A percentile compares a stretch with the other conserved stretches of the same genome.
Evolutionary conservation across 495 filamentous ascomycete species (phyloP).

Genomic region (Xylaria venustula): DNA sequence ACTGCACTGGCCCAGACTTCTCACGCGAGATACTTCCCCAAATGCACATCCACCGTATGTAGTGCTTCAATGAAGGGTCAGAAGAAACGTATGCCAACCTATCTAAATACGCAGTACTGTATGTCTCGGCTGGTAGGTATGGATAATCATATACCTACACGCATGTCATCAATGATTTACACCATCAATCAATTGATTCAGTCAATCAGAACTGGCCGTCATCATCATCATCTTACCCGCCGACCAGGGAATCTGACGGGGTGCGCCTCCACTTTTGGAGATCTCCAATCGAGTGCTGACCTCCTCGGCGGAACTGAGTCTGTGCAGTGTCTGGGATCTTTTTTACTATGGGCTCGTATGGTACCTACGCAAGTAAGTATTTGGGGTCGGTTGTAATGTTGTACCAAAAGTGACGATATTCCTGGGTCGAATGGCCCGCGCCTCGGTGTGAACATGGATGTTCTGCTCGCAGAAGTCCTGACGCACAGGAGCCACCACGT

Average conservation of each 20-base stretch:
- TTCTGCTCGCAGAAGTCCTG: not conserved
- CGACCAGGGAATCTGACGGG: not conserved
- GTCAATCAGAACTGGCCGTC: not conserved
- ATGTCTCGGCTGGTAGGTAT: not conserved
- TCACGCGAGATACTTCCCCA: constrained; percentile 35
- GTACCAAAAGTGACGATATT: not conserved
- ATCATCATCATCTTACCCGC: not conserved
- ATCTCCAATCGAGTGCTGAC: not conserved
- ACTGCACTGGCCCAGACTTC: too few relatives aligned
- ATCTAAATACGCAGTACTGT: too few relatives aligned
- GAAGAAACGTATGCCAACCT: too few relatives aligned
- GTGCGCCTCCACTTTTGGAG: not conserved
- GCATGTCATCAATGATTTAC: not conserved
- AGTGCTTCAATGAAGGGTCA: too few relatives aligned
- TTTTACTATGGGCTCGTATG: too few relatives aligned
- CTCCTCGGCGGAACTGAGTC: not conserved
- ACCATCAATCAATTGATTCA: not conserved
- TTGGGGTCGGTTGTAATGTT: not conserved
- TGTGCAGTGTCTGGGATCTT: too few relatives aligned
- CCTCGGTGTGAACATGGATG: not conserved
- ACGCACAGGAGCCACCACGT: constrained; percentile 9
- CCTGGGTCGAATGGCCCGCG: not conserved
- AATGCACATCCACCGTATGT: constrained; percentile 6
- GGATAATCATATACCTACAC: not conserved
- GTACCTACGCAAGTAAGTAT: too few relatives aligned